A percentile compares a stretch with the other conserved stretches of the same genome.
Evolutionary conservation across 257 asterid species (phyloP).

Genomic region (Perilla frutescens): DNA sequence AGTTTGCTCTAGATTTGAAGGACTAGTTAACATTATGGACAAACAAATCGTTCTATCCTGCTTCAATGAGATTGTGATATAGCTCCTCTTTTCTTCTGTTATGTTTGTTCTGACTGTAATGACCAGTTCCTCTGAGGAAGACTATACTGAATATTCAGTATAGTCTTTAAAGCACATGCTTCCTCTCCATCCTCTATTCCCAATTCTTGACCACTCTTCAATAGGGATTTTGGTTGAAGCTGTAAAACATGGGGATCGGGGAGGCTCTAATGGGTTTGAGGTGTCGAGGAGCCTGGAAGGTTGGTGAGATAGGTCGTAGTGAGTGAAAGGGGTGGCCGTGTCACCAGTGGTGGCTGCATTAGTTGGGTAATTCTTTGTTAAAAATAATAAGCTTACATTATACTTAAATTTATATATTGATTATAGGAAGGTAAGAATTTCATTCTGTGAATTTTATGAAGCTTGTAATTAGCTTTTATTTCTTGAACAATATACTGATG

Average conservation of each 20-base stretch:
- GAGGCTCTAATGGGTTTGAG: not conserved
- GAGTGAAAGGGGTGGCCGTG: not conserved
- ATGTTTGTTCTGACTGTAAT: conserved; percentile 2
- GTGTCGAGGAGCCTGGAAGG: not conserved
- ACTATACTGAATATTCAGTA: not conserved
- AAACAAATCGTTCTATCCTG: not conserved
- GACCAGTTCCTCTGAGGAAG: conserved; percentile 5
- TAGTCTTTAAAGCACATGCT: too few species aligned
- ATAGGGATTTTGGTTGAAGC: not conserved
- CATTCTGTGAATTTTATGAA: not conserved
- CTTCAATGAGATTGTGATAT: conserved; percentile 25
- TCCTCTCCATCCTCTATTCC: not conserved
- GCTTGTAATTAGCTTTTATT: too few species aligned
- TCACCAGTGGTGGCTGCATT: not conserved
- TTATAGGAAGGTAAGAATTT: not conserved
- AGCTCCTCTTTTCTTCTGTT: conserved; percentile 6
- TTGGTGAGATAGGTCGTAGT: not conserved
- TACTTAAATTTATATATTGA: not conserved
- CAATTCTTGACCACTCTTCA: not conserved
- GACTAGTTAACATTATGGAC: not conserved
- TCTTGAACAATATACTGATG: not conserved
- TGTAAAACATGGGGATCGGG: conserved; percentile 10
- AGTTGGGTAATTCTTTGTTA: not conserved
- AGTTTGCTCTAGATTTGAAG: not conserved
- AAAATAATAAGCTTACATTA: not conserved